These are phyloP conservation scores for Yamadazyma spencermartinsiae DNA, from an alignment of 1,139 yeast genomes.

Conservation along the genomic window DNA sequence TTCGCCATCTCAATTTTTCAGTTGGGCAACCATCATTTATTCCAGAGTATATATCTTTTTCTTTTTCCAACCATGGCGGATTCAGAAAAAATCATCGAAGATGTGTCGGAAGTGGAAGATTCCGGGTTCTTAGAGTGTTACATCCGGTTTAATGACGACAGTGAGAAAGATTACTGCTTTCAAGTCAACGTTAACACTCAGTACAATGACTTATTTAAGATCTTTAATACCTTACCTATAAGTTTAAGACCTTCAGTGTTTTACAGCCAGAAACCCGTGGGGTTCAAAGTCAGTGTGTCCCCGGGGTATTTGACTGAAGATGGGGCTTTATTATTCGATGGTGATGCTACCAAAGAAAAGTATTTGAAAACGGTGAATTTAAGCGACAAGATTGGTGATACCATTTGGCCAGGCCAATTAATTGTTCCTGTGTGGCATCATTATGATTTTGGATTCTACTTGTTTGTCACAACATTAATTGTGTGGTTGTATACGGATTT, in stretches of 20 bases:
- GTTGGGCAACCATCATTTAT: too few relatives aligned
- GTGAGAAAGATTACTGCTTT: slow-evolving; percentile 88
- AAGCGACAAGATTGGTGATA: slow-evolving; percentile 52
- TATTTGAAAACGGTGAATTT: slow-evolving; percentile 46
- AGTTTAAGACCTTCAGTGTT: slow-evolving; percentile 79
- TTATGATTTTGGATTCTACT: slow-evolving; percentile 48
- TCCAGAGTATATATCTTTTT: slow-evolving; percentile 1
- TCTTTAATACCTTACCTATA: slow-evolving; percentile 69
- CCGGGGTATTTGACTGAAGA: slow-evolving; percentile 87
- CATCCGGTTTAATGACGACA: slow-evolving; percentile 80
- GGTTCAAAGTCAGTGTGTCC: slow-evolving; percentile 63
- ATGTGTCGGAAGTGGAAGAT: slow-evolving; percentile 19
- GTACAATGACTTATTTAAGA: slow-evolving; percentile 57
- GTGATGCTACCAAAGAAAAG: slow-evolving; percentile 51
- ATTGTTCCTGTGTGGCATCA: slow-evolving; percentile 77
- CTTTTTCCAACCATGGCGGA: slow-evolving; percentile 8
- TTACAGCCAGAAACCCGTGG: slow-evolving; percentile 61
- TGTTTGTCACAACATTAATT: slow-evolving; percentile 46
- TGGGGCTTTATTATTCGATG: slow-evolving; percentile 74
- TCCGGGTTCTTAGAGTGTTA: slow-evolving; percentile 58
- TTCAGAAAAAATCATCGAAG: slow-evolving; percentile 14
- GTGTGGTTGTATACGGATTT: slow-evolving; percentile 90
- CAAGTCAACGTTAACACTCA: slow-evolving; percentile 59
- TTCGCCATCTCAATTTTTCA: too few relatives aligned
- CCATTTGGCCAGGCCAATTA: slow-evolving; percentile 88